Conservation (phyloP, 2,329 filamentous ascomycete species). For the Cordyceps tenuipes region DNA sequence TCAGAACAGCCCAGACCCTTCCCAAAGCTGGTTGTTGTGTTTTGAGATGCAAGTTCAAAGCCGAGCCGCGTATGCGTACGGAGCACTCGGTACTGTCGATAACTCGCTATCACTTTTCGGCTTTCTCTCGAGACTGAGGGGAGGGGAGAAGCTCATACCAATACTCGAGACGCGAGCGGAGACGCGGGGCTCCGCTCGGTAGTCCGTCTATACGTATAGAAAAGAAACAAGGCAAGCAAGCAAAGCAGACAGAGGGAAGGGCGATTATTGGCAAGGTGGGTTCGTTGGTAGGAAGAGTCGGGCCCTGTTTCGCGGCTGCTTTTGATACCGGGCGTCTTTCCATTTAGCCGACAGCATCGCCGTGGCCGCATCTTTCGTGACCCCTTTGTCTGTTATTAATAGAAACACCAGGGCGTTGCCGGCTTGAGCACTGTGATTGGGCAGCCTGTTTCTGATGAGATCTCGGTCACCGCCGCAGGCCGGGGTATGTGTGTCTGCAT, state of each 20-base stretch:
- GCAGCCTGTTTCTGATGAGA: not conserved
- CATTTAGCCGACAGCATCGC: not conserved
- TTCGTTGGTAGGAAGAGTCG: no score
- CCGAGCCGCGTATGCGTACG: no score
- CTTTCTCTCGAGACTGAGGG: no score
- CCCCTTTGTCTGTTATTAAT: not conserved
- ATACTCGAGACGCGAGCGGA: not conserved
- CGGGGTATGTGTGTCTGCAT: no score
- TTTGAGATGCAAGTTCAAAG: not conserved
- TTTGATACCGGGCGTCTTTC: not conserved
- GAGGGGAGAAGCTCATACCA: no score
- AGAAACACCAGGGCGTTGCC: not conserved
- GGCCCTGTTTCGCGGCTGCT: no score
- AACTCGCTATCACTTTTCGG: no score
- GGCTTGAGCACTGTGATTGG: not conserved
- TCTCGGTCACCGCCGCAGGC: not conserved
- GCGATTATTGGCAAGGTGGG: no score
- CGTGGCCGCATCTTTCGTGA: not conserved
- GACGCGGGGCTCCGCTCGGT: conserved; percentile 8
- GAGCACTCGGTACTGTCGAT: no score
- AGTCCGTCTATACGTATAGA: no score
- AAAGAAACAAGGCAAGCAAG: not conserved
- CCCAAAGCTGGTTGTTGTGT: not conserved
- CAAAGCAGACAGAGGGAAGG: not conserved
- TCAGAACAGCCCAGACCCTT: not conserved